Base-by-base conservation (phyloP, 1,139 yeast species). In the Scheffersomyces insectosa region DNA sequence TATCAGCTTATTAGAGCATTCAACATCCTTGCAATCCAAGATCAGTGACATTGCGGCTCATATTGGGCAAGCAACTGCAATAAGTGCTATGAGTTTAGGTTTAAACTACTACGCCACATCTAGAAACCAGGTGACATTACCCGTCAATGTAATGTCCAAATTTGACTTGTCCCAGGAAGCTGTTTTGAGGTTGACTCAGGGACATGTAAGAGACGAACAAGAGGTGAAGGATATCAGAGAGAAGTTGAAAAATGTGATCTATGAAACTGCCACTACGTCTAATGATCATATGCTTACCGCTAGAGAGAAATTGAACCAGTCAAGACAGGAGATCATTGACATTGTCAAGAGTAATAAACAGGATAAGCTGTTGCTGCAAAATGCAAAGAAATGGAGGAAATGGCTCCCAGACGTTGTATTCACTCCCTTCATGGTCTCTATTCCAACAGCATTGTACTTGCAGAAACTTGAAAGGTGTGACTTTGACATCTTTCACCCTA, bases 221-320 rank as follows among this genome's bases (percentile, higher is more conserved):
- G 59, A 61, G 5, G 56, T 57, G 1, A 53, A 52, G 13, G 74
- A 56, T 6, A 54, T 66, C 9, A 52, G 69, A 27, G 71, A 70
- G 11, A 66, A 67, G 50, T 59, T 88, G 44, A 75, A 79, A 47
- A 82, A 84, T 55, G 80, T 83, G 9, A 74, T 86, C 0, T 88
- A 78, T 55, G 89, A 84, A 40, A 79, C 86, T 1, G 88, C 95
- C 1, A 78, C 85, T 1, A 67, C 78, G 1, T 95, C 96, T 2
- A 88, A 88, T 63, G 96, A 88, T 60, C 96, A 88, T 60, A 62
- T 88, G 12, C 62, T 88, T 6, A 71, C 90, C 0, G 91, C 95
- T 1, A 66, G 85, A 42, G 61, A 70, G 12, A 80, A 85, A 52
- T 60, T 85, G 14, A 45, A 54, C 1, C 60, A 68, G 38, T 59